Conservation (phyloP, 140 eudicot genomes). For the Ambrosia hybrid region DNA sequence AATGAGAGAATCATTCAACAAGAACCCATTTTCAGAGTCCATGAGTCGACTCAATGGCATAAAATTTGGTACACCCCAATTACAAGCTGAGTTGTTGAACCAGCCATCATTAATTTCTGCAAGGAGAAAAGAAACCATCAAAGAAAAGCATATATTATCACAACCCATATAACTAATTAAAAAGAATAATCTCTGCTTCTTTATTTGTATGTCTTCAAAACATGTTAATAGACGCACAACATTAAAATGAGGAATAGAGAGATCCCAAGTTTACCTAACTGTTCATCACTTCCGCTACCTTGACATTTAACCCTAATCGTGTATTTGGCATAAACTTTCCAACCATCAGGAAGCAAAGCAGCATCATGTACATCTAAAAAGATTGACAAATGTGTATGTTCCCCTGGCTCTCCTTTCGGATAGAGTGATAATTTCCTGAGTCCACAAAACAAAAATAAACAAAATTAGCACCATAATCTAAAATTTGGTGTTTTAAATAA, state of each 20-base stretch:
- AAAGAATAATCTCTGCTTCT: no score
- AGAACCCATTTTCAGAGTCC: neutral
- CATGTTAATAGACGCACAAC: neutral
- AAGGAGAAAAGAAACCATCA: neutral
- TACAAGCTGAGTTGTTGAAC: conserved; percentile 7
- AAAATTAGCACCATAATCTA: no score
- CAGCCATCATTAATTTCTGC: neutral
- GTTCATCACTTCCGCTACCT: neutral
- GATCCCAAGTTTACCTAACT: neutral
- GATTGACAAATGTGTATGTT: neutral
- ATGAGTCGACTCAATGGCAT: neutral
- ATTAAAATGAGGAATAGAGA: neutral
- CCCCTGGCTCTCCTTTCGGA: neutral
- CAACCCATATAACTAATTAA: neutral
- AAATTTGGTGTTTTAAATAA: neutral
- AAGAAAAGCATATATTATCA: neutral
- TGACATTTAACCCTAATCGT: conserved; percentile 1
- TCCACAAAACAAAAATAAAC: neutral
- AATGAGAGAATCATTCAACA: neutral
- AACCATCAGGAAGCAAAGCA: conserved; percentile 1
- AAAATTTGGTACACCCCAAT: no score
- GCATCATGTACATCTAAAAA: neutral
- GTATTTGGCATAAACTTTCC: conserved; percentile 23
- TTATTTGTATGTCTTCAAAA: neutral
- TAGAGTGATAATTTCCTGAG: neutral